A percentile compares a stretch with the other conserved stretches of the same genome.
phyloP scores from a whole-genome alignment of 495 filamentous ascomycete genomes.

The Pyrenula massariospora region DNA sequence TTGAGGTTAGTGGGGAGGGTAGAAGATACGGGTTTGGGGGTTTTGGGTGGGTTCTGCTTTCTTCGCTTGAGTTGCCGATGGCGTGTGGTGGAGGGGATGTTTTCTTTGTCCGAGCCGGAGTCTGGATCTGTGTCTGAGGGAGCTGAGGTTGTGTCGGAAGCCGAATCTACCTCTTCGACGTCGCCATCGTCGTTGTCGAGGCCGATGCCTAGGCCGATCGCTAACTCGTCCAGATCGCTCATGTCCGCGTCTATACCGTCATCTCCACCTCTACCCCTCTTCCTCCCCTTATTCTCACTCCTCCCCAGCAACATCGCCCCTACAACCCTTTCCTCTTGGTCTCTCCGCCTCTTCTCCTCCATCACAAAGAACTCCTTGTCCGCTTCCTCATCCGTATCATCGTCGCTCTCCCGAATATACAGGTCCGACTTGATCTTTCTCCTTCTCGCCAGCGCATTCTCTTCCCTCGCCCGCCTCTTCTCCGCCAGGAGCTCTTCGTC shows the following conservation, averaged over 20 bases:
- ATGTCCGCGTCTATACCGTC: slow-evolving; percentile 2
- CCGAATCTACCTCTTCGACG: not conserved
- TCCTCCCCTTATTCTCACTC: slow-evolving; percentile 22
- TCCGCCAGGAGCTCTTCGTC: slow-evolving; percentile 40
- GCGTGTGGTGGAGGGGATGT: not conserved
- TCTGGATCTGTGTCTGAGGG: not conserved
- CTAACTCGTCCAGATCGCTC: not conserved
- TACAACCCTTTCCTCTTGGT: slow-evolving; percentile 34
- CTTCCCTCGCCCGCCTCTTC: slow-evolving; percentile 39
- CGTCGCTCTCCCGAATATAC: slow-evolving; percentile 68
- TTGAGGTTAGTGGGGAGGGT: not conserved
- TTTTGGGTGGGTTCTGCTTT: not conserved
- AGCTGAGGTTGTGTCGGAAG: not conserved
- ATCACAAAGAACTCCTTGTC: slow-evolving; percentile 58
- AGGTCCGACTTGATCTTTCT: slow-evolving; percentile 73
- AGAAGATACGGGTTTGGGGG: not conserved
- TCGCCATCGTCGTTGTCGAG: not conserved
- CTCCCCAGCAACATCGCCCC: slow-evolving; percentile 41
- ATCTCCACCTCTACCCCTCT: slow-evolving; percentile 19
- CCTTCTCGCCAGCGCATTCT: slow-evolving; percentile 49
- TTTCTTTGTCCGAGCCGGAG: not conserved
- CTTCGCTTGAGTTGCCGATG: not conserved
- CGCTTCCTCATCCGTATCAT: slow-evolving; percentile 60
- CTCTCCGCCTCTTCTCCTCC: slow-evolving; percentile 47
- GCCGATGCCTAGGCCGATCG: not conserved